Evolutionary conservation across 768 basidiomycete genomes (phyloP).

Genomic region (Auriculariales sp.): DNA sequence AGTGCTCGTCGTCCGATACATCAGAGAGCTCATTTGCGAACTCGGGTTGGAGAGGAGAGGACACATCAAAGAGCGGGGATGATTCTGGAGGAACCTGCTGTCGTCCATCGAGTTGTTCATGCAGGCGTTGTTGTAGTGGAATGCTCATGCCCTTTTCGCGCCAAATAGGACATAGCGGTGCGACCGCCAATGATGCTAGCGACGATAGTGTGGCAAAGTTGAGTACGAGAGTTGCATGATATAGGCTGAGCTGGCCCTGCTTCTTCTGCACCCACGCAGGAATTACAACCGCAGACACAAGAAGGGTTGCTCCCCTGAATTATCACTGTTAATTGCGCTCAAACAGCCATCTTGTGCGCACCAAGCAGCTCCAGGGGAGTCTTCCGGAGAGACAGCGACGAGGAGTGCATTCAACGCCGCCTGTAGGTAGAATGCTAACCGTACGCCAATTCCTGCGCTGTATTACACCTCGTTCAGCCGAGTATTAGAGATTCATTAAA

Average conservation of each 20-base stretch:
- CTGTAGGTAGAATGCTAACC: not conserved
- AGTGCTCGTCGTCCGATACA: not conserved
- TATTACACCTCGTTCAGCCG: not conserved
- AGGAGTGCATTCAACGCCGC: not conserved
- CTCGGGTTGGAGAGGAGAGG: no score
- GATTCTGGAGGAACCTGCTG: no score
- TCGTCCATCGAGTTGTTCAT: no score
- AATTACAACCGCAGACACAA: slow-evolving; percentile 5
- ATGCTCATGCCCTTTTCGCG: not conserved
- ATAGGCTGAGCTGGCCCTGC: slow-evolving; percentile 4
- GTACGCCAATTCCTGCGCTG: not conserved
- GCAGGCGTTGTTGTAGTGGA: not conserved
- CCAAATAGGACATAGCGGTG: slow-evolving; percentile 7
- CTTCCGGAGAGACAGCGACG: not conserved
- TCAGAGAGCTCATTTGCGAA: not conserved
- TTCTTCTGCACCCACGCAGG: slow-evolving; percentile 6
- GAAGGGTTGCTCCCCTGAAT: slow-evolving; percentile 7
- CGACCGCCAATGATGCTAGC: slow-evolving; percentile 5
- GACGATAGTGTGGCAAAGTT: slow-evolving; percentile 8
- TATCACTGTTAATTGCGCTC: no score
- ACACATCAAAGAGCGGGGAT: no score
- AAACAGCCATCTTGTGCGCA: no score
- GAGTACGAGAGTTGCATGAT: slow-evolving; percentile 7
- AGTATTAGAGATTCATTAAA: not conserved
- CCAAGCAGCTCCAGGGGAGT: no score